These are phyloP conservation scores for Eucalyptus pauciflora DNA, from an alignment of 345 rosid species.

Conservation along the genomic window DNA sequence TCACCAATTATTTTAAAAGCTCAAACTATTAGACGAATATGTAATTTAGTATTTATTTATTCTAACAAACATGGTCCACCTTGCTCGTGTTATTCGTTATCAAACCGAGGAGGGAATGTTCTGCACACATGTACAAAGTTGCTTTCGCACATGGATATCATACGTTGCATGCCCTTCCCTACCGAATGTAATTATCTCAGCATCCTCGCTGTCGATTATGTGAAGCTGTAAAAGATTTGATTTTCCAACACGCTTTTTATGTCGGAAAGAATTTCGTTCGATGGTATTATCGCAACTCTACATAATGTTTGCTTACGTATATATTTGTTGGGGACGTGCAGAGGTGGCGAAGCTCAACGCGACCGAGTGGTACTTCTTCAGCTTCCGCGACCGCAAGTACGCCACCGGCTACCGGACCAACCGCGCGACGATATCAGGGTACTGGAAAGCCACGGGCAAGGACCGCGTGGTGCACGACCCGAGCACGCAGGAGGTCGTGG, in stretches of 20 bases:
- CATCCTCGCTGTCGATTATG: neutral
- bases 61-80: neutral
- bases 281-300: neutral
- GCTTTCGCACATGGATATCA: neutral
- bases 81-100: neutral
- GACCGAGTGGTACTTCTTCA: slow-evolving; percentile 97
- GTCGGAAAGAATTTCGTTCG: neutral
- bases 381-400: slow-evolving; percentile 87
- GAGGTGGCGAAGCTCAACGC: slow-evolving; percentile 93
- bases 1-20: rapidly evolving
- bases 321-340: neutral
- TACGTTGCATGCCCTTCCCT: neutral
- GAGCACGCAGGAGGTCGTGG: slow-evolving; percentile 64
- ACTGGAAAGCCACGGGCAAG: slow-evolving; percentile 99
- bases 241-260: neutral
- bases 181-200: neutral
- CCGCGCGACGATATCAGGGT: slow-evolving; percentile 87
- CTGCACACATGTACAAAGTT: neutral
- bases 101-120: neutral
- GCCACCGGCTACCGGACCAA: slow-evolving; percentile 92
- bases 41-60: no score
- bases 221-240: neutral
- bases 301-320: neutral
- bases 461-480: slow-evolving; percentile 82
- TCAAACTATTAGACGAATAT: rapidly evolving